Base-by-base conservation (phyloP, 768 basidiomycete species). In the Suillus luteus region DNA sequence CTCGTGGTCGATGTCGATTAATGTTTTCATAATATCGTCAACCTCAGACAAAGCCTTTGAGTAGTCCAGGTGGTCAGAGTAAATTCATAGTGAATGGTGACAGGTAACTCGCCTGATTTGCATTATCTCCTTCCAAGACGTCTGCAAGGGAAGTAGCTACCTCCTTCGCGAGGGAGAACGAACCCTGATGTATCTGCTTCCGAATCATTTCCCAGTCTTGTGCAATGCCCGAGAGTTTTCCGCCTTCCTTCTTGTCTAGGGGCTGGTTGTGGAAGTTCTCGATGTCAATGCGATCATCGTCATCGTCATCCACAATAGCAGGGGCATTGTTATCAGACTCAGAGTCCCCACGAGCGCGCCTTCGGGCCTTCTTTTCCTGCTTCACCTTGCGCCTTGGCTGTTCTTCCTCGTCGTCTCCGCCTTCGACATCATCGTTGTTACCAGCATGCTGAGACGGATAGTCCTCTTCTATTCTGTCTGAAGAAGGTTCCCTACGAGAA, bases 181-280 rank as follows among this genome's bases (percentile, higher is more conserved):
- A 82, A 1, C 66, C 66, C 22, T 76, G 76, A 40, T 83, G 80
- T 37, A 85, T 81, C 52, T 79, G 78, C n/a, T 76, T 77, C 65
- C 80, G 77, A 69, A 90, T 80, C 65, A 75, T 73, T 24, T 80
- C 71, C 91, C 91, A 92, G 73, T 92, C 90, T 1, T 78, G 72
- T 0, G 85, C 75, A 51, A 91, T 77, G 14, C 88, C 87, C 10
- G 79, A 76, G 37, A 92, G 72, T 70, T 83, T 88, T 37, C 71
- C 64, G 38, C 79, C 76, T 54, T 90, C 85, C 11, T 77, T 76
- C 68, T 75, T 82, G 61, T 81, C 78, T 59, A 94, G 74, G 19
- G 92, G 90, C 64, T 91, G 89, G 73, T 92, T 83, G 7, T 69
- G 76, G 65, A 93, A 87, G 70, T 84, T 82, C 41, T 81, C 76